Evolutionary conservation across 73 alveolate genomes (phyloP).

Genomic region (Paramecium pentaurelia): DNA sequence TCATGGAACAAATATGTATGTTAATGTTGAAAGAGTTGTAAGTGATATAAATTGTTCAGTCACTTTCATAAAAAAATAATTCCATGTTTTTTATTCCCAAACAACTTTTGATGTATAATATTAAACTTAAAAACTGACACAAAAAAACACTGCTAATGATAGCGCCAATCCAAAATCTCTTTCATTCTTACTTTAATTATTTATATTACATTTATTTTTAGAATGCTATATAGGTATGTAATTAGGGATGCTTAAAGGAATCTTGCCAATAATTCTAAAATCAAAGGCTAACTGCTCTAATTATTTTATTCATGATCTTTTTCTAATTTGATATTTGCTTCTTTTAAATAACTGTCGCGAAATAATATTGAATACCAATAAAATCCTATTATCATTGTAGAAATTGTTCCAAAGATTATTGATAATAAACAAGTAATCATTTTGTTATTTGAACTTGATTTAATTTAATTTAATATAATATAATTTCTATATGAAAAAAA

Average conservation of each 20-base stretch:
- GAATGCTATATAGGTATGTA: background rate
- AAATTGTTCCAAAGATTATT: background rate
- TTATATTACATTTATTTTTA: background rate
- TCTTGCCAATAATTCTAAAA: background rate
- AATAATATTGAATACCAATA: background rate
- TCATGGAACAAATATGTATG: background rate
- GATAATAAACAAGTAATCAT: background rate
- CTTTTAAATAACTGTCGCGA: background rate
- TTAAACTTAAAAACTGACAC: background rate
- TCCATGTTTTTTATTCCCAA: background rate
- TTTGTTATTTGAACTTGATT: background rate
- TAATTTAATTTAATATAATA: background rate
- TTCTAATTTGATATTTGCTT: background rate
- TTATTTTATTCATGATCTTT: background rate
- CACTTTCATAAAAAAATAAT: background rate
- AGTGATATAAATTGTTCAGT: background rate
- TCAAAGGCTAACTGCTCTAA: background rate
- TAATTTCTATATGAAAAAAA: background rate
- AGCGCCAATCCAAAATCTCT: background rate
- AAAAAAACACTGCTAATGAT: background rate
- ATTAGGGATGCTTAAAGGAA: background rate
- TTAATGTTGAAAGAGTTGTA: background rate
- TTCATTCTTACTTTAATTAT: background rate
- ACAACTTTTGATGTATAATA: background rate
- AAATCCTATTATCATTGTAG: background rate